Evolutionary conservation across 495 filamentous ascomycete species (phyloP).

Genomic region (Penicillium silybi): DNA sequence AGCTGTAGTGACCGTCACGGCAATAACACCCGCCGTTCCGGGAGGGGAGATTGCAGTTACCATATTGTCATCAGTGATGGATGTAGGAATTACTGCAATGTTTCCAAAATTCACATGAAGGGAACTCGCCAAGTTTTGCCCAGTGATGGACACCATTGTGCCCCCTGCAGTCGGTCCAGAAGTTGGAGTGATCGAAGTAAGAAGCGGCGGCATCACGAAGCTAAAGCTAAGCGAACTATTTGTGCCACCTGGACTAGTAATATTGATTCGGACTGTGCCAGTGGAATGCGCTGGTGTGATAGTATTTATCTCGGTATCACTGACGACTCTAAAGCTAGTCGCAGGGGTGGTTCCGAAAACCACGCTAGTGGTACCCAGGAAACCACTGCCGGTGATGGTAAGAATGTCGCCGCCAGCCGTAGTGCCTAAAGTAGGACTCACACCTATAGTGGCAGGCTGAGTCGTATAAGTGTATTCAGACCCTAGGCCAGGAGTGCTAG

Average conservation of each 20-base stretch:
- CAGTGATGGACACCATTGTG: conserved; percentile 1
- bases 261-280: conserved; percentile 4
- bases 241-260: conserved; percentile 1
- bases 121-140: neutral
- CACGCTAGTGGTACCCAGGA: neutral
- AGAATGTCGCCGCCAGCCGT: neutral
- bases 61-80: neutral
- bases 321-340: neutral
- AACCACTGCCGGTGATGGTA: neutral
- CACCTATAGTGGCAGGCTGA: neutral
- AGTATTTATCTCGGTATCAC: neutral
- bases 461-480: neutral
- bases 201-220: neutral
- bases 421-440: neutral
- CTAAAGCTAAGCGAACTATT: conserved; percentile 2
- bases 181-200: neutral
- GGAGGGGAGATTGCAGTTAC: neutral
- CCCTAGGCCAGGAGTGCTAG: neutral
- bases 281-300: neutral
- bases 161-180: neutral
- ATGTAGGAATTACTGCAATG: neutral
- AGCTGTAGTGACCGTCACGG: neutral
- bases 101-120: neutral
- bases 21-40: neutral
- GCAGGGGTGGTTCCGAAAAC: conserved; percentile 2